Percentiles rank a stretch among this genome's conserved stretches.
These are phyloP conservation scores for Cryptococcus hybrid DNA, from an alignment of 1,284 basidiomycete species.

Conservation along the genomic window DNA sequence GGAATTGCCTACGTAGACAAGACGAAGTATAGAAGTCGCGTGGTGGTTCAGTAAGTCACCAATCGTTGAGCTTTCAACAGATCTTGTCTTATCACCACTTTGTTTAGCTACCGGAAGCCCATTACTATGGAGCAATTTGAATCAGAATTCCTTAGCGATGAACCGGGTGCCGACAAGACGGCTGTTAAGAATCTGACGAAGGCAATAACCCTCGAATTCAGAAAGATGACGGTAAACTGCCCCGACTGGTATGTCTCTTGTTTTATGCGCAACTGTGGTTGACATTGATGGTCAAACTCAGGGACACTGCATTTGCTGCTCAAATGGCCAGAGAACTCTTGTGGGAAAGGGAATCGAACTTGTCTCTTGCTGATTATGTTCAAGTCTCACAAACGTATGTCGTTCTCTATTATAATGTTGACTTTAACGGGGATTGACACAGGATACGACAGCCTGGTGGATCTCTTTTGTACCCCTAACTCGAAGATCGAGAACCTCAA, in stretches of 20 bases:
- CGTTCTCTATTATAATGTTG: not conserved
- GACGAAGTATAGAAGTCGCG: constrained; percentile 79
- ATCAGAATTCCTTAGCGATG: constrained; percentile 68
- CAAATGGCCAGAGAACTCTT: constrained; percentile 86
- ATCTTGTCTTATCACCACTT: constrained; percentile 1
- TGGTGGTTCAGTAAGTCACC: constrained; percentile 53
- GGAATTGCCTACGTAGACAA: constrained; percentile 95
- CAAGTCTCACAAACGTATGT: constrained; percentile 82
- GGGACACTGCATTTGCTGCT: constrained; percentile 81
- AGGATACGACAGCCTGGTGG: constrained; percentile 61
- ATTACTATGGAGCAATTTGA: constrained; percentile 73
- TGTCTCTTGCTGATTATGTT: constrained; percentile 76
- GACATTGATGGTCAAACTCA: constrained; percentile 36
- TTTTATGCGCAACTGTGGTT: not conserved
- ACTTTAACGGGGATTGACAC: not conserved
- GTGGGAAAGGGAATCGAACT: constrained; percentile 72
- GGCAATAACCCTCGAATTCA: constrained; percentile 66
- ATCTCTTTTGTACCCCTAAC: constrained; percentile 68
- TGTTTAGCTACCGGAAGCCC: constrained; percentile 70
- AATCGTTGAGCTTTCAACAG: no score
- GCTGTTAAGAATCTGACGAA: constrained; percentile 87
- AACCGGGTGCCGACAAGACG: constrained; percentile 66
- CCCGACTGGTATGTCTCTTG: constrained; percentile 74
- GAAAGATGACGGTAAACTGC: constrained; percentile 81
- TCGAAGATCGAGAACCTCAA: constrained; percentile 61